Conservation (phyloP, 164 flowering plant genomes). For the Stephania japonica region DNA sequence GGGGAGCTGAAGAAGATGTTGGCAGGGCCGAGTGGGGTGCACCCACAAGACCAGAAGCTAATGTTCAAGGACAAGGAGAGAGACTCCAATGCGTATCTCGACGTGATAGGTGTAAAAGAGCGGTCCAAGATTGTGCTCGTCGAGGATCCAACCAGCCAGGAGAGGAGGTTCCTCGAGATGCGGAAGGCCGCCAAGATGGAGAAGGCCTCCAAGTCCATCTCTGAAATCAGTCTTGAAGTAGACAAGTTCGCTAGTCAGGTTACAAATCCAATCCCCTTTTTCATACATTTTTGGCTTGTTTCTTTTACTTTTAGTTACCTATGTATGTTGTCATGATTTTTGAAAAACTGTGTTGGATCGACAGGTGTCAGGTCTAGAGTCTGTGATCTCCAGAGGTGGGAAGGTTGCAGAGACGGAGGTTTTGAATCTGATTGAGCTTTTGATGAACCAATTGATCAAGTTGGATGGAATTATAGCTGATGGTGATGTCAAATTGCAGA, state of each 20-base stretch:
- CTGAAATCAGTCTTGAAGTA: constrained; percentile 72
- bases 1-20: constrained; percentile 92
- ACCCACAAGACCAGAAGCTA: constrained; percentile 76
- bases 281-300: no score
- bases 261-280: neutral
- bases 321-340: no score
- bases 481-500: constrained; percentile 78
- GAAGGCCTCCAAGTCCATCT: constrained; percentile 64
- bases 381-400: constrained; percentile 56
- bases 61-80: constrained; percentile 78
- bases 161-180: constrained; percentile 67
- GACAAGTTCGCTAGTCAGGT: constrained; percentile 82
- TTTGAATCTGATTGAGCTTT: constrained; percentile 54
- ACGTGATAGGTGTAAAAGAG: constrained; percentile 70
- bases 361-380: constrained; percentile 81
- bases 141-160: constrained; percentile 76
- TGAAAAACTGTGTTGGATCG: constrained; percentile 5
- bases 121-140: constrained; percentile 62
- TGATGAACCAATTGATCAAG: constrained; percentile 84
- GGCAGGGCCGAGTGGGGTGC: constrained; percentile 67
- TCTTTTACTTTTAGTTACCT: no score
- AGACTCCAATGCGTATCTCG: constrained; percentile 63
- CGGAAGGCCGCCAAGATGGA: constrained; percentile 68
- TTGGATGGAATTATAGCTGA: constrained; percentile 73
- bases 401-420: constrained; percentile 66